phyloP scores from a whole-genome alignment of 225 moss, liverwort and hornwort genomes.

The Bryoerythrophyllum caledonicum region DNA sequence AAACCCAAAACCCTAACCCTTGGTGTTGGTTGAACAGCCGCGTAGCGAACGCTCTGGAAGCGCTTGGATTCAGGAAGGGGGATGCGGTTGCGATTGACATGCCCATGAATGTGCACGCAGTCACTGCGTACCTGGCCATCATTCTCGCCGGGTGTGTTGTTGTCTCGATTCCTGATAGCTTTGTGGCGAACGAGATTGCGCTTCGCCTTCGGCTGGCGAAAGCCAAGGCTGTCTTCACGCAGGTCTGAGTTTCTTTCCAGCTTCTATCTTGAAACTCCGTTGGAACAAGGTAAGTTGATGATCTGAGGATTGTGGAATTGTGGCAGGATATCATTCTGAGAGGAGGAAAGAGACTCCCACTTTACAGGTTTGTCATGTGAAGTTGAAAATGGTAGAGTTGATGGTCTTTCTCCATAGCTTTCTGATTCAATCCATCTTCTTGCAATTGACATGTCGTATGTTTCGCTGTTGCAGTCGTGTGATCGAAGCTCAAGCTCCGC shows the following conservation, averaged over 20 bases:
- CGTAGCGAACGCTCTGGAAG: constrained; percentile 56
- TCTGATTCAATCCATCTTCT: not conserved
- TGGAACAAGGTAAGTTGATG: not conserved
- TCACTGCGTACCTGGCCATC: constrained; percentile 70
- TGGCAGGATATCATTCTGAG: constrained; percentile 62
- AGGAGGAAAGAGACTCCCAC: constrained; percentile 66
- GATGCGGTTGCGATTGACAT: constrained; percentile 75
- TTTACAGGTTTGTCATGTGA: constrained; percentile 56
- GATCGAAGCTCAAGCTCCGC: constrained; percentile 63
- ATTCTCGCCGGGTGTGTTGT: constrained; percentile 74
- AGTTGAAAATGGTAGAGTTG: not conserved
- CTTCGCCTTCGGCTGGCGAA: constrained; percentile 58
- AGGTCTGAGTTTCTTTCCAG: constrained; percentile 39
- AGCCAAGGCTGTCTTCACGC: constrained; percentile 74
- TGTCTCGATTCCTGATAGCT: constrained; percentile 77
- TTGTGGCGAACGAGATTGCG: constrained; percentile 69
- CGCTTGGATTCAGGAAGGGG: constrained; percentile 57
- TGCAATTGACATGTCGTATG: not conserved
- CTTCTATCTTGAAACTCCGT: not conserved
- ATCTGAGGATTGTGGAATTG: not conserved
- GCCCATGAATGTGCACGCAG: constrained; percentile 78
- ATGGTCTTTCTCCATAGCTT: constrained; percentile 11
- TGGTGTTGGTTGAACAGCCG: constrained; percentile 21
- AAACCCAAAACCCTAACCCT: not conserved
- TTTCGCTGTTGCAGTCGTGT: constrained; percentile 52